phyloP scores from a whole-genome alignment of 2,329 filamentous ascomycete species.

The Fusarium sublunatum region DNA sequence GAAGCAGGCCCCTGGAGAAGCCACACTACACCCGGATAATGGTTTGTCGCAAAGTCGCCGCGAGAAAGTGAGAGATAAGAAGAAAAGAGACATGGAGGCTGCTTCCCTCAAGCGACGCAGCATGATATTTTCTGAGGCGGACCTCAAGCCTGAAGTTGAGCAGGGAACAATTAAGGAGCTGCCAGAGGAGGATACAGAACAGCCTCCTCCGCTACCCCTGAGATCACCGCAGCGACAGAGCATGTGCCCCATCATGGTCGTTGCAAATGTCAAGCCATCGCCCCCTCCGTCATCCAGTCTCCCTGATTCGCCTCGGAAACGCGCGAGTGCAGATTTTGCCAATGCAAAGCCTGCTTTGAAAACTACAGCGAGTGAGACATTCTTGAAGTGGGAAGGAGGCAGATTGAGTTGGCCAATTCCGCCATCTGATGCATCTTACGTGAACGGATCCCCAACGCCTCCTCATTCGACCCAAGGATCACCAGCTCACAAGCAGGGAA shows the following conservation, averaged over 20 bases:
- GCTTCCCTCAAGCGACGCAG: conserved; percentile 41
- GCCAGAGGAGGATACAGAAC: conserved; percentile 4
- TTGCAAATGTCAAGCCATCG: conserved; percentile 52
- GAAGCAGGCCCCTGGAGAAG: conserved; percentile 6
- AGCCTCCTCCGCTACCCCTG: conserved; percentile 28
- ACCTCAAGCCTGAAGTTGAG: conserved; percentile 5
- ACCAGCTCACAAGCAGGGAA: conserved; percentile 39
- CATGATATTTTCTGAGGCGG: conserved; percentile 11
- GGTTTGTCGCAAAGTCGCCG: conserved; percentile 48
- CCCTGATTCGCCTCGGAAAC: conserved; percentile 1
- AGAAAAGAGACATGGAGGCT: conserved; percentile 55
- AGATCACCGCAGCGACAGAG: conserved; percentile 39
- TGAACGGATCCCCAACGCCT: conserved; percentile 46
- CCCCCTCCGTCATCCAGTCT: conserved; percentile 21
- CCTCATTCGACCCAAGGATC: conserved; percentile 48
- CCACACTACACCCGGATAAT: conserved; percentile 29
- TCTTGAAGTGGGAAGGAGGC: not conserved
- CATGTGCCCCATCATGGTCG: conserved; percentile 55
- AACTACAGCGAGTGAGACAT: conserved; percentile 6
- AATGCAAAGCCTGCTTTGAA: conserved; percentile 15
- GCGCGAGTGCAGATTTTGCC: not conserved
- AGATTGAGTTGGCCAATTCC: conserved; percentile 17
- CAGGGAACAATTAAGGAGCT: conserved; percentile 6
- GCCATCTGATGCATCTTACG: conserved; percentile 18
- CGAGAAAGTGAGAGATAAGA: conserved; percentile 55